Evolutionary conservation across 106 monocot species (phyloP).

Genomic region (Gastrodia elata): DNA sequence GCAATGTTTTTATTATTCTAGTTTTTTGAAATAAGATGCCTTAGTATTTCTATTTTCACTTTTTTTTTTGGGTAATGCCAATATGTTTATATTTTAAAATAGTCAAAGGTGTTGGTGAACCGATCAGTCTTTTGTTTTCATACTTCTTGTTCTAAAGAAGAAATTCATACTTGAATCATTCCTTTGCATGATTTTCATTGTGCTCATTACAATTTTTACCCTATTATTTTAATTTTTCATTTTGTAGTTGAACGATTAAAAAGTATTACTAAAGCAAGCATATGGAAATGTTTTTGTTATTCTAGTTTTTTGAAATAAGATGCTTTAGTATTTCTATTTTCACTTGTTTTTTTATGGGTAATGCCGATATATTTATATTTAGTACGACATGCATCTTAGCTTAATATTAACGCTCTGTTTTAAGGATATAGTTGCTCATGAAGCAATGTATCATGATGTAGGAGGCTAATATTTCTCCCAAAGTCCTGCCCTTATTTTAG

Average conservation of each 20-base stretch:
- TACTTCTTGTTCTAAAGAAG: slow-evolving; percentile 4
- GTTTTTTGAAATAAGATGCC: neutral
- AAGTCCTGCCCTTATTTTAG: too few relatives aligned
- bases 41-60: neutral
- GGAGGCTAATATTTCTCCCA: too few relatives aligned
- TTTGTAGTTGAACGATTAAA: neutral
- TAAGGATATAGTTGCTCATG: too few relatives aligned
- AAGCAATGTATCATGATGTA: too few relatives aligned
- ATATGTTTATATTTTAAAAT: neutral
- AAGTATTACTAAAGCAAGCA: neutral
- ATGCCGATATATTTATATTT: neutral
- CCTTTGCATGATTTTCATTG: neutral
- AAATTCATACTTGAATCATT: neutral
- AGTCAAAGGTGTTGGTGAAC: too few relatives aligned
- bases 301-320: neutral
- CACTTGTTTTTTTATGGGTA: neutral
- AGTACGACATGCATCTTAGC: neutral
- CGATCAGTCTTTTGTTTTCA: too few relatives aligned
- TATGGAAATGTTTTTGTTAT: neutral
- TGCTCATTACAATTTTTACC: neutral
- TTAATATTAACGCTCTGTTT: too few relatives aligned
- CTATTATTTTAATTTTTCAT: neutral
- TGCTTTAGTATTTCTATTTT: neutral
- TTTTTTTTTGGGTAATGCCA: neutral
- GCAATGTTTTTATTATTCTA: neutral